A percentile compares a stretch with the other conserved stretches of the same genome.
Evolutionary conservation across 139 green algal species (phyloP).

Genomic region (Astrephomene gubernaculifera): DNA sequence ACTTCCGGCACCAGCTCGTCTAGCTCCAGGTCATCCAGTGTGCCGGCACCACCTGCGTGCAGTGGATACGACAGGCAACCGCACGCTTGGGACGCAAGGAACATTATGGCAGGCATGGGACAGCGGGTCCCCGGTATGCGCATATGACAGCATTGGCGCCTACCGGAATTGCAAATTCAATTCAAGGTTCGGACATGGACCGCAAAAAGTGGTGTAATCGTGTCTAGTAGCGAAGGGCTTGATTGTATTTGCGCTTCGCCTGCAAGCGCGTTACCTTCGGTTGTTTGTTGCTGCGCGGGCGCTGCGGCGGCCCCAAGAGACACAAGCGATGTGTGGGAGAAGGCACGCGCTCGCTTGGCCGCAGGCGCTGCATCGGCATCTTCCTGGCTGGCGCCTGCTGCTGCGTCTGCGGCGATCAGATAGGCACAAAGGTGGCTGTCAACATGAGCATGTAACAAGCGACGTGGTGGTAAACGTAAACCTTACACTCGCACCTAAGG

Average conservation of each 20-base stretch:
- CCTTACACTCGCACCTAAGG: too few relatives aligned
- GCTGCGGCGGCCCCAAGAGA: not conserved
- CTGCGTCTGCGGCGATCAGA: not conserved
- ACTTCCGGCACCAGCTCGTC: slow-evolving; percentile 20
- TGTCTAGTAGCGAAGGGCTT: not conserved
- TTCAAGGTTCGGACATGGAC: not conserved
- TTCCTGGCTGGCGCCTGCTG: not conserved
- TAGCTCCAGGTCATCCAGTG: not conserved
- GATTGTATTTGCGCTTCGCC: not conserved
- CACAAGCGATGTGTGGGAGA: slow-evolving; percentile 3
- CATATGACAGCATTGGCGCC: not conserved
- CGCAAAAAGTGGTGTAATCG: not conserved
- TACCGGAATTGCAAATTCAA: not conserved
- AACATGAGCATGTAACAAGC: too few relatives aligned
- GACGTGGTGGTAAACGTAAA: too few relatives aligned
- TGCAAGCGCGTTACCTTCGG: not conserved
- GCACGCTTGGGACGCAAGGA: not conserved
- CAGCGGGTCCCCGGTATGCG: not conserved
- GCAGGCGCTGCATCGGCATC: not conserved
- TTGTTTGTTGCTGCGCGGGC: too few relatives aligned
- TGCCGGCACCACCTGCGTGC: not conserved
- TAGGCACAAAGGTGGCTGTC: not conserved
- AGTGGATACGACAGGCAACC: not conserved
- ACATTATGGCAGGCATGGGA: not conserved
- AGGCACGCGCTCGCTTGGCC: slow-evolving; percentile 1